Evolutionary conservation across 1,284 basidiomycete species (phyloP).

Genomic region (Amylostereum areolatum): DNA sequence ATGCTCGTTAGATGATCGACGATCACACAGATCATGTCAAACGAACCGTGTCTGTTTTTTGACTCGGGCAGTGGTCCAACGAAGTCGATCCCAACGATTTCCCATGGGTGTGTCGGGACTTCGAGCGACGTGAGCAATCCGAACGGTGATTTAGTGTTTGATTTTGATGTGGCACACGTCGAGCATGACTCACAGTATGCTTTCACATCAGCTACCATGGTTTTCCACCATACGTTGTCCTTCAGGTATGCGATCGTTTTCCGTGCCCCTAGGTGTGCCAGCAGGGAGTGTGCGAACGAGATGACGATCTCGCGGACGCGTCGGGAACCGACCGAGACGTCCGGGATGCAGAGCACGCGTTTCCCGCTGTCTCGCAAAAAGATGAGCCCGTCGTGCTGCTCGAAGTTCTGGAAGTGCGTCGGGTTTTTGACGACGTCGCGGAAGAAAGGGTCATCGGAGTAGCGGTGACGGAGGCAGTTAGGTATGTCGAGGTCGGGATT

Average conservation of each 20-base stretch:
- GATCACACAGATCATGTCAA: constrained; percentile 25
- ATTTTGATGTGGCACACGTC: constrained; percentile 20
- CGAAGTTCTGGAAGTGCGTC: constrained; percentile 16
- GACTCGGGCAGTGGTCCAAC: constrained; percentile 29
- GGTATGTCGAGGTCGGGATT: no score
- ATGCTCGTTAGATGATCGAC: constrained; percentile 28
- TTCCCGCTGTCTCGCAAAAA: constrained; percentile 6
- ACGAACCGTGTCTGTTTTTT: constrained; percentile 18
- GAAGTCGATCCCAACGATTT: constrained; percentile 29
- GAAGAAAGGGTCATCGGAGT: constrained; percentile 12
- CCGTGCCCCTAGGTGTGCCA: constrained; percentile 22
- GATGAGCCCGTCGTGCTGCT: constrained; percentile 13
- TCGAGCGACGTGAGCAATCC: constrained; percentile 20
- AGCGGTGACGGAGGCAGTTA: no score
- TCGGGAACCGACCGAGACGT: constrained; percentile 14
- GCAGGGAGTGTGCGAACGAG: constrained; percentile 21
- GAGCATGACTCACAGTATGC: constrained; percentile 20
- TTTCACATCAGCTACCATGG: constrained; percentile 17
- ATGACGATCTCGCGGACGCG: constrained; percentile 20
- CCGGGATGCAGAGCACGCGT: constrained; percentile 20
- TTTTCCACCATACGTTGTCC: constrained; percentile 24
- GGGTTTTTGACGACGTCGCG: constrained; percentile 6
- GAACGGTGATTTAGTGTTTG: constrained; percentile 17
- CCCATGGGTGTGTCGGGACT: constrained; percentile 21
- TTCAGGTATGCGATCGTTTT: constrained; percentile 23